Base-by-base conservation (phyloP, 192 early-diverging fungal genomes). In the Mortierella antarctica region DNA sequence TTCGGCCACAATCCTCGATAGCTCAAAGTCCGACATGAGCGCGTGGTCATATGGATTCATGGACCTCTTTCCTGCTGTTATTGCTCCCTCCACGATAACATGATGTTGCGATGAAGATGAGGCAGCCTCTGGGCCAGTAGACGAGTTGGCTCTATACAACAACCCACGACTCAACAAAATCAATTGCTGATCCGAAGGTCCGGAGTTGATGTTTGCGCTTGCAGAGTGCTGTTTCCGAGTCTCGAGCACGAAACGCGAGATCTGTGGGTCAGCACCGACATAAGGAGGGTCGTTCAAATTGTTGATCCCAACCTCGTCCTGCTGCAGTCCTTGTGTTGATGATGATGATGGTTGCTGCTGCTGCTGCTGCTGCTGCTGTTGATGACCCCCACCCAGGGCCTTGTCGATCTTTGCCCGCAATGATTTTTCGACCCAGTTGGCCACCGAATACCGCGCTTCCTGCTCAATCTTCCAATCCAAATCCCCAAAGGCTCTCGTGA, bases 401-500 rank as follows among this genome's bases (percentile, higher is more conserved):
- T 71, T 48, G 51, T 80, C 76, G 31, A 80, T 80, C 51, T 48
- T 55, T 7, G 53, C 31, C 7, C 69, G 48, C 41, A 80, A 21
- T 7, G 58, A 67, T 4, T 65, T 62, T 52, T 80, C 76, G 12
- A 80, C 76, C 76, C 69, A 80, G 12, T 31, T 66, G 6, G 76
- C 40, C 0, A 80, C 70, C 1, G 70, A 67, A 7, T 15, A 59
- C 18, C 76, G 62, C 5, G 70, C 51, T 4, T 80, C 65, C 20
- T 72, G 63, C 49, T 80, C 76, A 47, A 80, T 46, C 59, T 80
- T 80, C 76, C 76, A 80, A 42, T 72, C 76, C 63, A 80, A n/a
- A 39, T 71, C 64, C 13, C 76, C 76, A 54, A 80, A 80, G 4
- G 76, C 69, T 7, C 76, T 48, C 15, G 76, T 80, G 5, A 71